Conservation (phyloP, 2,329 filamentous ascomycete species). For the Hortaea werneckii region DNA sequence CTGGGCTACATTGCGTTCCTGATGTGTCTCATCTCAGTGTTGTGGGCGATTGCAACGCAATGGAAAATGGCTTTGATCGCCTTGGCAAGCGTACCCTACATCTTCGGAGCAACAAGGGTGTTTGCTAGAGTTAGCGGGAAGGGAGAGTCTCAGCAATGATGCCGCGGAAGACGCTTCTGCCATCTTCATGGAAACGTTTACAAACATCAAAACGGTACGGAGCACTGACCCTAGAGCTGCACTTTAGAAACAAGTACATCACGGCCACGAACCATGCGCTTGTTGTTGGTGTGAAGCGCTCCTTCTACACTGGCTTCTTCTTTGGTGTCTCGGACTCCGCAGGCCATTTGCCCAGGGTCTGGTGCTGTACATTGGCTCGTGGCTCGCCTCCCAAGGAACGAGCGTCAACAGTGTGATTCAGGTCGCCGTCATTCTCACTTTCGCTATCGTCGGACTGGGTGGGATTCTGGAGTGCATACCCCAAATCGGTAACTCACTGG, state of each 20-base stretch:
- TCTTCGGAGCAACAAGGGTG: constrained; percentile 54
- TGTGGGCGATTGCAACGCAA: constrained; percentile 63
- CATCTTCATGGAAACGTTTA: constrained; percentile 64
- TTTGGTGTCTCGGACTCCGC: constrained; percentile 70
- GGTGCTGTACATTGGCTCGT: constrained; percentile 72
- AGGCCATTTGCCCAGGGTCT: constrained; percentile 64
- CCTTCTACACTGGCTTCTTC: constrained; percentile 56
- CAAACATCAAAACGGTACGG: constrained; percentile 68
- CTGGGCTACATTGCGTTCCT: constrained; percentile 55
- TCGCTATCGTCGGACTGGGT: constrained; percentile 65
- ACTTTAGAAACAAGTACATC: constrained; percentile 57
- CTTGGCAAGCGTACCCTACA: constrained; percentile 55
- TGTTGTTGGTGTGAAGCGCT: constrained; percentile 54
- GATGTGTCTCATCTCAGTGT: constrained; percentile 59
- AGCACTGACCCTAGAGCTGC: constrained; percentile 61
- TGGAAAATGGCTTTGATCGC: constrained; percentile 77
- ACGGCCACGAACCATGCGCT: constrained; percentile 44
- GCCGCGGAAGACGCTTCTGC: constrained; percentile 50
- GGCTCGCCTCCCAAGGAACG: constrained; percentile 46
- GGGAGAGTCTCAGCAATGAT: constrained; percentile 57
- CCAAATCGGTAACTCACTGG: constrained; percentile 64
- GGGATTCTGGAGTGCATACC: constrained; percentile 65
- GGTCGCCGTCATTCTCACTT: constrained; percentile 74
- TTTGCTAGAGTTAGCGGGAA: constrained; percentile 56
- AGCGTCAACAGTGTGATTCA: constrained; percentile 54